A percentile compares a stretch with the other conserved stretches of the same genome.
These are phyloP conservation scores for Leccinellum albellum DNA, from an alignment of 768 basidiomycete species.

Conservation along the genomic window DNA sequence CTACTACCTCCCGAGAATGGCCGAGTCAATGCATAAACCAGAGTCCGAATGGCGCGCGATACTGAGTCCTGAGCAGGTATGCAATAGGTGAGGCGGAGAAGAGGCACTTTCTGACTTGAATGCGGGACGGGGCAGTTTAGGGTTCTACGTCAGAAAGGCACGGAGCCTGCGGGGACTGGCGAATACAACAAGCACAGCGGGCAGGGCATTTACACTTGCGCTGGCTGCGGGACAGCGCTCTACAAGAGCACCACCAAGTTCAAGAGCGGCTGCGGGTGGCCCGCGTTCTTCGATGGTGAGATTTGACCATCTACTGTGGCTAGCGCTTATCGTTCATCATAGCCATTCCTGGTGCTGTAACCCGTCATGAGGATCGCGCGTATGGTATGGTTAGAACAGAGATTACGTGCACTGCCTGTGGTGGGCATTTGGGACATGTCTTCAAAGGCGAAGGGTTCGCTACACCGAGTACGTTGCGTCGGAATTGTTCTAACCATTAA, in stretches of 20 bases:
- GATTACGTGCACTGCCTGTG: constrained; percentile 87
- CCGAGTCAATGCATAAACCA: constrained; percentile 39
- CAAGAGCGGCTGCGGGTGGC: constrained; percentile 93
- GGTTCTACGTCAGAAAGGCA: constrained; percentile 82
- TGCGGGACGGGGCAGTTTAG: constrained; percentile 56
- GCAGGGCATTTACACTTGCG: constrained; percentile 72
- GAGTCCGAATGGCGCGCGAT: constrained; percentile 84
- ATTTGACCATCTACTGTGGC: neutral
- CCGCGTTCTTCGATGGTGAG: constrained; percentile 92
- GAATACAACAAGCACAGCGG: constrained; percentile 68
- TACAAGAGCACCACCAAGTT: constrained; percentile 92
- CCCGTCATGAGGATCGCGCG: constrained; percentile 65
- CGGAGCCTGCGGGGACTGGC: constrained; percentile 75
- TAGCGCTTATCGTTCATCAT: constrained; percentile 1
- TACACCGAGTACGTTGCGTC: constrained; percentile 61
- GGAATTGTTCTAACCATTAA: neutral
- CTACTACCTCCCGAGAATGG: constrained; percentile 12
- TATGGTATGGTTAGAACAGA: constrained; percentile 73
- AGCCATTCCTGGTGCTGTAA: constrained; percentile 90
- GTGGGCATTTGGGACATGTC: constrained; percentile 92
- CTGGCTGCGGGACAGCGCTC: constrained; percentile 75
- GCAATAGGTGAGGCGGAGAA: neutral
- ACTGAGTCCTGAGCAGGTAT: constrained; percentile 77
- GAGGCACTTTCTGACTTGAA: neutral
- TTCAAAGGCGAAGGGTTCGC: constrained; percentile 88